Evolutionary conservation across 768 basidiomycete species (phyloP), one percentile per base, ranked within the genome.

Genomic region (Scleroderma bovista): DNA sequence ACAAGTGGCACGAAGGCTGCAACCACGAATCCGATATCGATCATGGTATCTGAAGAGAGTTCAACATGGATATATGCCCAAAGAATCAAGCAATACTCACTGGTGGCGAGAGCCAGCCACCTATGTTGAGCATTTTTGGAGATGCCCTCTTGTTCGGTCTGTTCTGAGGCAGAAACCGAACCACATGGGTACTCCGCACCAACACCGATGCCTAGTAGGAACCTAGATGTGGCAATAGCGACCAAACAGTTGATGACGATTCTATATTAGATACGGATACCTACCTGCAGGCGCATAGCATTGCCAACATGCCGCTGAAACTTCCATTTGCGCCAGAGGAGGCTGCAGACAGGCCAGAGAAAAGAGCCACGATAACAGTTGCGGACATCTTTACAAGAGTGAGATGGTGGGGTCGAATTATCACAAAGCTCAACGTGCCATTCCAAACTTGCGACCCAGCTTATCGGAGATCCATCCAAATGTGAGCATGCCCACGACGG

Each of bases 141-240:
- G 58, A 95, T 85, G 9, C 79, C 80, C 9, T 79, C 74, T 64
- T 89, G 87, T 64, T 96, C 94, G 2, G 91, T 88, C 60, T 92
- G 88, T 61, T 96, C 94, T 2, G 89, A 86, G 7, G 86, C 86
- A 5, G 91, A 88, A 15, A 93, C 89, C 0, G 86, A 87, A 22
- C 93, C 93, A 54, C 89, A 90, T 7, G 93, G 93, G 56, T 94
- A 94, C 65, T 90, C 88, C 5, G 88, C 88, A 5, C 91, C 89
- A 0, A 93, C 76, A 20, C 93, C 93, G 47, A 94, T 85, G 33
- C 94, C 94, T 40, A 93, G 75, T 1, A 96, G 66, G 73, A 94
- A 94, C 7, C 90, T 90, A 49, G 54, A 10, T 3, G 23, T 13
- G 19, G 17, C 4, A 13, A 20, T 39, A 3, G 29, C 46, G 47